phyloP scores from a whole-genome alignment of 257 asterid species.

The Leonotis leonurus region DNA sequence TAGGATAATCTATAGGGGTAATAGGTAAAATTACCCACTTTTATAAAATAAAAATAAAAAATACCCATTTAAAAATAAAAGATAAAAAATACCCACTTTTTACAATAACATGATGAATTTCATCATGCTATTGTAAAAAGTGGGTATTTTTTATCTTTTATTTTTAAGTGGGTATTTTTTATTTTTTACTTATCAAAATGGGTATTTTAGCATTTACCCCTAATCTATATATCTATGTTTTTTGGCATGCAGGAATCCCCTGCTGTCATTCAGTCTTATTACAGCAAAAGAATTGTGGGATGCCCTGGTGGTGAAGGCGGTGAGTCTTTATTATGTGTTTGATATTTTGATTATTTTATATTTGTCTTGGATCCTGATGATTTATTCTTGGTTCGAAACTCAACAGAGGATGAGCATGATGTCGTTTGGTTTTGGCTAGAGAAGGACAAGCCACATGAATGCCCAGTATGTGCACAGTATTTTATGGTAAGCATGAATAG shows the following conservation, averaged over 20 bases:
- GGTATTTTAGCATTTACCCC: too few species aligned
- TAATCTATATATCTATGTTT: neutral
- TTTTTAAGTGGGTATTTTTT: too few species aligned
- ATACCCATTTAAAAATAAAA: too few species aligned
- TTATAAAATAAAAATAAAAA: too few species aligned
- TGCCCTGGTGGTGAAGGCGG: slow-evolving; percentile 96
- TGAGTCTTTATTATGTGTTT: slow-evolving; percentile 26
- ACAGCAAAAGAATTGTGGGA: slow-evolving; percentile 79
- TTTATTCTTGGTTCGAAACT: slow-evolving; percentile 3
- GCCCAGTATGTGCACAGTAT: slow-evolving; percentile 90
- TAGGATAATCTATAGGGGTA: neutral
- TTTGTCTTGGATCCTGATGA: neutral
- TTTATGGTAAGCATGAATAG: slow-evolving; percentile 53
- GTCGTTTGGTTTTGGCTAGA: slow-evolving; percentile 99
- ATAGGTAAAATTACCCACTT: too few species aligned
- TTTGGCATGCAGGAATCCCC: slow-evolving; percentile 66
- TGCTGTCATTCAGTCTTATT: slow-evolving; percentile 65
- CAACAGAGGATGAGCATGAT: slow-evolving; percentile 95
- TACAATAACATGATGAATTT: too few species aligned
- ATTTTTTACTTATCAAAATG: too few species aligned
- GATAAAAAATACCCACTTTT: too few species aligned
- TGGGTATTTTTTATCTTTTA: too few species aligned
- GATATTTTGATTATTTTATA: neutral
- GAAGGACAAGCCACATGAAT: slow-evolving; percentile 90
- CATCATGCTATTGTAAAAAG: too few species aligned